These are phyloP conservation scores for Kitagawia praeruptora DNA, from an alignment of 129 eudicot genomes.

Conservation along the genomic window DNA sequence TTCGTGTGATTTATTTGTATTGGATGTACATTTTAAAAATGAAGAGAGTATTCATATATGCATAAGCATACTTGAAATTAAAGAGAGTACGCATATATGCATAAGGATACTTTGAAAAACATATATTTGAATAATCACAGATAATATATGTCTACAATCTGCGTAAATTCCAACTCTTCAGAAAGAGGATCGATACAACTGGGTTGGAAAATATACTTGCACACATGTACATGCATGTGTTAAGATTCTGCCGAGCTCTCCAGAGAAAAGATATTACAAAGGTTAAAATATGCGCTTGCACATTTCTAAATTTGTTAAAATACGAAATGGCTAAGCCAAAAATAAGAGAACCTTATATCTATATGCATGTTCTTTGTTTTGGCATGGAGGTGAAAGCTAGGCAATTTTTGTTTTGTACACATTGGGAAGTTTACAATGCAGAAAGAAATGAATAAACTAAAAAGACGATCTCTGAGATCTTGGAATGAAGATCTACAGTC, in stretches of 20 bases:
- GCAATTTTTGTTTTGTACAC: not conserved
- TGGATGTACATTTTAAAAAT: no score
- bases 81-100: no score
- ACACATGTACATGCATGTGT: slow-evolving; percentile 2
- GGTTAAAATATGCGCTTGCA: not conserved
- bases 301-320: not conserved
- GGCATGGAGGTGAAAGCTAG: not conserved
- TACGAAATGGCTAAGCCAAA: not conserved
- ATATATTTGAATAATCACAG: no score
- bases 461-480: not conserved
- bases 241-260: not conserved
- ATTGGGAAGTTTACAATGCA: not conserved
- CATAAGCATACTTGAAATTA: no score
- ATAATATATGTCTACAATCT: no score
- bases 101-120: no score
- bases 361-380: not conserved
- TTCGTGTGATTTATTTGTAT: no score
- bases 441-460: not conserved
- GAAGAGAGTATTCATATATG: no score
- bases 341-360: not conserved
- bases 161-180: not conserved
- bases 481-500: not conserved
- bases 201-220: not conserved
- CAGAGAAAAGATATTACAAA: not conserved
- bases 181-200: not conserved